Evolutionary conservation across 768 basidiomycete genomes (phyloP), one percentile per base, ranked within the genome.

Genomic region (Russula compacta): DNA sequence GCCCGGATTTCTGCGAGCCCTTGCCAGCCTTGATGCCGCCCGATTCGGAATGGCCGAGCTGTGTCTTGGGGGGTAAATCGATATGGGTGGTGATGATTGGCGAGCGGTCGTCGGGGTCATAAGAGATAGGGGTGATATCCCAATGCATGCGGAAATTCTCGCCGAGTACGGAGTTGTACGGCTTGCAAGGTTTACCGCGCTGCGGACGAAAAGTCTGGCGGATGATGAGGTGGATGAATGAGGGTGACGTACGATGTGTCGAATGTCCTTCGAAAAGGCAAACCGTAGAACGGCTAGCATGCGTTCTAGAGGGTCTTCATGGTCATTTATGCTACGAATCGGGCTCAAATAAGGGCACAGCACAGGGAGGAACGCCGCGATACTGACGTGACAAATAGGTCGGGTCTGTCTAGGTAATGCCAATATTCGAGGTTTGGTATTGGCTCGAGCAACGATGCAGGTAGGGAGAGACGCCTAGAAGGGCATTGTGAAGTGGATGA

Each of bases 391-490:
- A 87, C 87, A 69, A 98, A 93, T 48, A 92, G 75, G 73, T 97
- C 94, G 7, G 94, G 90, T 67, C 92, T 80, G 73, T 95, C 93
- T 50, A 92, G 78, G 67, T 93, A 95, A 66, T 92, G 86, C 91
- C 91, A 97, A 75, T 94, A 98, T 74, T 98, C 95, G 53, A 98
- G 81, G 74, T 98, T 98, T 5, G 95, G 95, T 66, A 95, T 81
- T 4, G 95, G 95, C 71, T 97, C 95, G 46, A 98, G 81, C 51
- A 98, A 74, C 48, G 92, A 95, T 14, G 95, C 94, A 3, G 95
- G 95, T 43, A 98, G 76, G 0, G 94, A 97, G 33, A 98, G 76
- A 51, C 94, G 90, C 83, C 94, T 97, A 53, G 19, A 53, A 42
- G 33, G 46, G 21, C 17, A 44, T 54, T 17, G 24, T 29, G 6